phyloP scores from a whole-genome alignment of 768 basidiomycete species.

The Boletus speciosus region DNA sequence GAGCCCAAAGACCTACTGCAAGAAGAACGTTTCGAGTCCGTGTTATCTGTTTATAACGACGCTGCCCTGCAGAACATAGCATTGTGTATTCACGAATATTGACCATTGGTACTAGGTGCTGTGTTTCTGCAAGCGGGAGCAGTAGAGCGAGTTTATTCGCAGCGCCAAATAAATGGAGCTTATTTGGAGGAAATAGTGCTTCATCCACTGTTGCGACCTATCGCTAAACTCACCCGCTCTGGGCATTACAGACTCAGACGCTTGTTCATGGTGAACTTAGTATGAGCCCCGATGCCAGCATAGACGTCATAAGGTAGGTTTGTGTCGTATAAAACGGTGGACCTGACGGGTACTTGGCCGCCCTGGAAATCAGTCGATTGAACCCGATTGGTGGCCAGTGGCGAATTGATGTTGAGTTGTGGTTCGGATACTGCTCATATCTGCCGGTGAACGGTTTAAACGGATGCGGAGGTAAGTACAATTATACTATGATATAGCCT shows the following conservation, averaged over 20 bases:
- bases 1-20: background rate
- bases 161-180: background rate
- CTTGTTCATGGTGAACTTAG: background rate
- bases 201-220: background rate
- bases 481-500: no score
- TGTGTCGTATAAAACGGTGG: background rate
- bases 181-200: background rate
- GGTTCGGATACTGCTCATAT: conserved; percentile 48
- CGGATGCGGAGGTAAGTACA: conserved; percentile 47
- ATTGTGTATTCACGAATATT: background rate
- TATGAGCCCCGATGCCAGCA: background rate
- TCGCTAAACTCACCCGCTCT: background rate
- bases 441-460: conserved; percentile 37
- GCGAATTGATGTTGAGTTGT: conserved; percentile 45
- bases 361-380: conserved; percentile 37
- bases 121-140: background rate
- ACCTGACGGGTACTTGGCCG: conserved; percentile 36
- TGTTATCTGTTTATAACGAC: background rate
- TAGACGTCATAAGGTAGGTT: background rate
- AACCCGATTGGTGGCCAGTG: conserved; percentile 43
- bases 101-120: background rate
- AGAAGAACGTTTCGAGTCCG: background rate
- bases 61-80: background rate
- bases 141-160: background rate
- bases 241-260: no score